Evolutionary conservation across 2,329 filamentous ascomycete genomes (phyloP).

Genomic region (Clarireedia monteithiana): DNA sequence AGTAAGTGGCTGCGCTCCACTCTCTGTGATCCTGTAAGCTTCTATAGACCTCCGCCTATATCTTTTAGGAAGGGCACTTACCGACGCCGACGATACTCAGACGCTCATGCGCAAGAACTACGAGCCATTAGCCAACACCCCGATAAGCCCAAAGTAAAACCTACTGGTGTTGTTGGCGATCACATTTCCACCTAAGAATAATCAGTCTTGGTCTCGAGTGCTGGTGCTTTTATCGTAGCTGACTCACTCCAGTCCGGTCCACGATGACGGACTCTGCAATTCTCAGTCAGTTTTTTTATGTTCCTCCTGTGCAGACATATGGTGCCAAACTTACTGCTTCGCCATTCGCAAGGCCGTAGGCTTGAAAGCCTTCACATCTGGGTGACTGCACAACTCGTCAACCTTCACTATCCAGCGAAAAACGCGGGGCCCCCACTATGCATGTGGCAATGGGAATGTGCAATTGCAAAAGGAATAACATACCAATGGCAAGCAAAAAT

Average conservation of each 20-base stretch:
- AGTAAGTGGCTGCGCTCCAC: conserved; percentile 89
- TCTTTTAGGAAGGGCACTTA: conserved; percentile 2
- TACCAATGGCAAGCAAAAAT: conserved; percentile 76
- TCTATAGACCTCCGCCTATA: neutral
- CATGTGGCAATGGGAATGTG: neutral
- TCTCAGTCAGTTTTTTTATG: neutral
- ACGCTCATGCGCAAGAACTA: conserved; percentile 94
- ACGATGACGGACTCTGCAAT: conserved; percentile 54
- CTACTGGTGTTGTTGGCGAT: conserved; percentile 86
- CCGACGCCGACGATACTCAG: conserved; percentile 89
- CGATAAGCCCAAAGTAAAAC: conserved; percentile 22
- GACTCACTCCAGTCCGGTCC: conserved; percentile 84
- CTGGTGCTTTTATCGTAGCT: neutral
- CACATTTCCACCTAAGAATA: conserved; percentile 56
- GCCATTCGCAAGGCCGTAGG: conserved; percentile 86
- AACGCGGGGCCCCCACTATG: conserved; percentile 13
- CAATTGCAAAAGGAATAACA: conserved; percentile 1
- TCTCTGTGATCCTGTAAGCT: conserved; percentile 39
- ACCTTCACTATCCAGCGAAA: conserved; percentile 37
- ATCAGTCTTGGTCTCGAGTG: conserved; percentile 1
- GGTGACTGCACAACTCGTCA: conserved; percentile 38
- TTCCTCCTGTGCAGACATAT: neutral
- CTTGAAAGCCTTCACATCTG: conserved; percentile 95
- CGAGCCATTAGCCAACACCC: conserved; percentile 18
- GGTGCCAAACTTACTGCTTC: conserved; percentile 63